Conservation (phyloP, 2,329 filamentous ascomycete genomes). For the Diplodia scrobiculata region DNA sequence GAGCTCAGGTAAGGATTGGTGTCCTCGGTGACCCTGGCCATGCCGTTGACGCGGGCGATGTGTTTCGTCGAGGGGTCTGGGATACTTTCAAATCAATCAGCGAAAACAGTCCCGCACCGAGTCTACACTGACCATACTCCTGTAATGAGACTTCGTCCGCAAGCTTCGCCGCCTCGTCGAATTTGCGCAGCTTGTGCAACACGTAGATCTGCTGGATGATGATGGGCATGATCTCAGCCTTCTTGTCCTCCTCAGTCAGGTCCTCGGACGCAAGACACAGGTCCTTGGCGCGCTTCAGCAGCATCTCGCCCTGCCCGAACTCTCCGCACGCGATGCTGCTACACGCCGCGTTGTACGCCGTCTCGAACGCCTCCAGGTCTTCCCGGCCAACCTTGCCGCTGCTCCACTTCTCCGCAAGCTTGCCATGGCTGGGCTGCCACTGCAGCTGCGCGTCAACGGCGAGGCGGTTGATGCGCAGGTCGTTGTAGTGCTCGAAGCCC, state of each 20-base stretch:
- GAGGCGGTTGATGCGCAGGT: slow-evolving; percentile 73
- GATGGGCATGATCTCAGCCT: slow-evolving; percentile 73
- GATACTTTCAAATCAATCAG: slow-evolving; percentile 52
- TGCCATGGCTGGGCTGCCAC: slow-evolving; percentile 62
- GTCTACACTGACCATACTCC: slow-evolving; percentile 54
- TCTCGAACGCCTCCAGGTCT: slow-evolving; percentile 73
- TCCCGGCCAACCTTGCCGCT: slow-evolving; percentile 59
- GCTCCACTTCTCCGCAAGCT: slow-evolving; percentile 50
- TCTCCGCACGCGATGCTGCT: slow-evolving; percentile 70
- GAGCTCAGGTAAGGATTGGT: slow-evolving; percentile 70
- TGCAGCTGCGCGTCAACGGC: slow-evolving; percentile 72
- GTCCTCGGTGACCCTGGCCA: slow-evolving; percentile 51
- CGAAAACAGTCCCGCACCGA: neutral
- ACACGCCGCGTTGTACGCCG: slow-evolving; percentile 79
- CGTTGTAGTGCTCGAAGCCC: slow-evolving; percentile 65
- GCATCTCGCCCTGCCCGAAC: slow-evolving; percentile 63
- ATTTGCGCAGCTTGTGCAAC: slow-evolving; percentile 65
- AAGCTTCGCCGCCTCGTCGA: slow-evolving; percentile 65
- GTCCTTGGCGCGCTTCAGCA: slow-evolving; percentile 69
- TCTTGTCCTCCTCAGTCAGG: slow-evolving; percentile 71
- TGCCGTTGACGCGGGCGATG: slow-evolving; percentile 68
- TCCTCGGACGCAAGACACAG: slow-evolving; percentile 75
- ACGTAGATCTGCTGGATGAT: slow-evolving; percentile 75
- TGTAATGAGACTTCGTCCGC: slow-evolving; percentile 63
- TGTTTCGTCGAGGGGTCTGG: slow-evolving; percentile 67